Percentiles rank a stretch among this genome's conserved stretches.
phyloP scores from a whole-genome alignment of 2,329 filamentous ascomycete genomes.

The Alternaria burnsii region DNA sequence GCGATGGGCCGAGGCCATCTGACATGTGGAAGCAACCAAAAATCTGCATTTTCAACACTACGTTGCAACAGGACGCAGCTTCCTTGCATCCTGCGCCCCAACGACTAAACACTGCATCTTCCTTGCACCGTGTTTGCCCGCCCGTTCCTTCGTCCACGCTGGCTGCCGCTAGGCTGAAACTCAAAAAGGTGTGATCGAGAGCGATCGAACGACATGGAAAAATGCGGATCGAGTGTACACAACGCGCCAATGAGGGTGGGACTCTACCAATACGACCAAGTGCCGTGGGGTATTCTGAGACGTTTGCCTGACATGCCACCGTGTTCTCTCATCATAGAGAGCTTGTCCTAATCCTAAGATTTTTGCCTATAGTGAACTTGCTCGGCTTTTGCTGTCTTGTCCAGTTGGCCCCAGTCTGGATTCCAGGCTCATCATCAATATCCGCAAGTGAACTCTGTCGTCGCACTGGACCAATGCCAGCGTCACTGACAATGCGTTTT shows the following conservation, averaged over 20 bases:
- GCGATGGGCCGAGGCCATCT: constrained; percentile 12
- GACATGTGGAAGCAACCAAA: constrained; percentile 3
- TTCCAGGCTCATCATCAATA: constrained; percentile 6
- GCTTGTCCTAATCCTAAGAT: constrained; percentile 20
- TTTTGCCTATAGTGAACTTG: not conserved
- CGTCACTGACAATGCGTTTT: constrained; percentile 28
- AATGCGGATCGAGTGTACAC: not conserved
- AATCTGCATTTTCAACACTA: constrained; percentile 1
- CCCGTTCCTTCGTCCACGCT: not conserved
- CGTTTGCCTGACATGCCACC: constrained; percentile 8
- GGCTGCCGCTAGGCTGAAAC: not conserved
- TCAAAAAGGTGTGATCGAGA: not conserved
- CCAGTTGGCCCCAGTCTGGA: constrained; percentile 14
- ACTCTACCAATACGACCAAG: constrained; percentile 1
- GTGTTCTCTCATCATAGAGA: constrained; percentile 27
- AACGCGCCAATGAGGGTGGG: constrained; percentile 10
- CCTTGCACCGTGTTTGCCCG: not conserved
- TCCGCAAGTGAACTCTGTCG: not conserved
- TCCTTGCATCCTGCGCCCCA: not conserved
- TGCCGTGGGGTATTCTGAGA: constrained; percentile 5
- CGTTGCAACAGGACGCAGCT: not conserved
- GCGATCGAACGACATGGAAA: constrained; percentile 11
- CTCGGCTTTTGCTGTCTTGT: constrained; percentile 13
- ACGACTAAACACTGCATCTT: not conserved
- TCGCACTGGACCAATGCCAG: constrained; percentile 7